These are phyloP conservation scores for Ceratocystiopsis brevicomis DNA, from an alignment of 2,329 filamentous ascomycete genomes.

Conservation along the genomic window DNA sequence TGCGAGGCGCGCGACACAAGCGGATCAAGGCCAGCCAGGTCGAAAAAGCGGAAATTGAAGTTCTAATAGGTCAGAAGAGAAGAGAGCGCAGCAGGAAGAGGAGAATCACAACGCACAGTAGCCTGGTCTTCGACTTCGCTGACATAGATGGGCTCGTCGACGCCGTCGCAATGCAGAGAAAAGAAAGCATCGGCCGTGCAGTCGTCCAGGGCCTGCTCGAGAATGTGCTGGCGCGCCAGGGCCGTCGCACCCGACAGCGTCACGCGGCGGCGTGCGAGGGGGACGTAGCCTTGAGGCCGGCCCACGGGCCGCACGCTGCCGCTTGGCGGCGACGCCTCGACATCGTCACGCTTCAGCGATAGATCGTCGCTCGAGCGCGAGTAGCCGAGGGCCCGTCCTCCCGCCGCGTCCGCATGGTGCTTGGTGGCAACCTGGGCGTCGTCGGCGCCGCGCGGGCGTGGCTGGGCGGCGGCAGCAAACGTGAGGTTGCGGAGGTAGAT, in stretches of 20 bases:
- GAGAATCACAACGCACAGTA: slow-evolving; percentile 29
- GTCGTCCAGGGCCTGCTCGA: slow-evolving; percentile 53
- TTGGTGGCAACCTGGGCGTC: slow-evolving; percentile 52
- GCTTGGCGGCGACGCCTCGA: no score
- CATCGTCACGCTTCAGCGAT: neutral
- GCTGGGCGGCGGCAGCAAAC: slow-evolving; percentile 28
- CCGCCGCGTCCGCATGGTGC: slow-evolving; percentile 43
- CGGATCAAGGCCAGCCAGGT: slow-evolving; percentile 45
- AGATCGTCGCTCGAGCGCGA: slow-evolving; percentile 36
- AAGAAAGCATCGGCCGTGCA: slow-evolving; percentile 80
- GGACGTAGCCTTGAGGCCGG: no score
- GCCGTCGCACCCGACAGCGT: slow-evolving; percentile 25
- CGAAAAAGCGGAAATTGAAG: slow-evolving; percentile 74
- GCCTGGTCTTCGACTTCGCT: slow-evolving; percentile 63
- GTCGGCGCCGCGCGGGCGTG: slow-evolving; percentile 46
- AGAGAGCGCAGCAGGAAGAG: neutral
- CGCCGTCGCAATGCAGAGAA: slow-evolving; percentile 51
- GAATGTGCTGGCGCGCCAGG: slow-evolving; percentile 45
- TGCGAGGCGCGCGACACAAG: slow-evolving; percentile 44
- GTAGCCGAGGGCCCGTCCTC: slow-evolving; percentile 22
- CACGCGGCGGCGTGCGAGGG: slow-evolving; percentile 23
- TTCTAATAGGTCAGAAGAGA: slow-evolving; percentile 32
- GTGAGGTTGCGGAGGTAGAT: slow-evolving; percentile 74
- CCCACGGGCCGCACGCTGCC: slow-evolving; percentile 11
- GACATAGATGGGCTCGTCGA: slow-evolving; percentile 65